Percentiles rank a stretch among this genome's conserved stretches.
These are phyloP conservation scores for Coleophoma crateriformis DNA, from an alignment of 2,329 filamentous ascomycete genomes.

Conservation along the genomic window DNA sequence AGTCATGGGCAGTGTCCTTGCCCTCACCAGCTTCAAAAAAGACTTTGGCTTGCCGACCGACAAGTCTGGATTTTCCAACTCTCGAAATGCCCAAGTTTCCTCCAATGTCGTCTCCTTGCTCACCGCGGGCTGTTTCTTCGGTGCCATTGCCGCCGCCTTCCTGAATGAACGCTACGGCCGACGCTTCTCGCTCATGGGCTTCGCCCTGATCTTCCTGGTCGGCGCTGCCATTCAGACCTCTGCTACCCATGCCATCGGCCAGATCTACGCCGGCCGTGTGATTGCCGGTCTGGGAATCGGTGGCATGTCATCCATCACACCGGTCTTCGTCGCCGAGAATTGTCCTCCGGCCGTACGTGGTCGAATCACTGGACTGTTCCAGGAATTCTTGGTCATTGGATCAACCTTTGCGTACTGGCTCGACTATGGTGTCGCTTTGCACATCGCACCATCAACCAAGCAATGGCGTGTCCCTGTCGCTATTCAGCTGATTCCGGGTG, in stretches of 20 bases:
- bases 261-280: slow-evolving; percentile 40
- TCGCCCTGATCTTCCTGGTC: slow-evolving; percentile 33
- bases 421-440: slow-evolving; percentile 38
- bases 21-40: slow-evolving; percentile 15
- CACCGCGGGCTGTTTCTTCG: slow-evolving; percentile 44
- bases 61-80: slow-evolving; percentile 10
- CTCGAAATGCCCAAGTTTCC: slow-evolving; percentile 11
- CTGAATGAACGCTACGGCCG: slow-evolving; percentile 39
- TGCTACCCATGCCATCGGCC: slow-evolving; percentile 34
- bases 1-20: slow-evolving; percentile 19
- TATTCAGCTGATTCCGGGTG: slow-evolving; percentile 36
- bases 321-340: slow-evolving; percentile 31
- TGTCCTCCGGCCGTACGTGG: slow-evolving; percentile 35
- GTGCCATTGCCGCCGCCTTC: slow-evolving; percentile 42
- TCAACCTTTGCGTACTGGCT: slow-evolving; percentile 36
- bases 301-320: slow-evolving; percentile 35
- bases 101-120: slow-evolving; percentile 40
- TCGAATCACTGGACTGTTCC: slow-evolving; percentile 30
- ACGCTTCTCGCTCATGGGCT: slow-evolving; percentile 36
- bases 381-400: slow-evolving; percentile 30
- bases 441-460: slow-evolving; percentile 29
- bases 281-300: slow-evolving; percentile 43
- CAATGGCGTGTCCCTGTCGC: slow-evolving; percentile 46
- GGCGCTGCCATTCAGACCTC: slow-evolving; percentile 39
- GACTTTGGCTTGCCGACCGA: slow-evolving; percentile 17